phyloP scores from a whole-genome alignment of 768 basidiomycete species.

The Cystobasidium onofrii region DNA sequence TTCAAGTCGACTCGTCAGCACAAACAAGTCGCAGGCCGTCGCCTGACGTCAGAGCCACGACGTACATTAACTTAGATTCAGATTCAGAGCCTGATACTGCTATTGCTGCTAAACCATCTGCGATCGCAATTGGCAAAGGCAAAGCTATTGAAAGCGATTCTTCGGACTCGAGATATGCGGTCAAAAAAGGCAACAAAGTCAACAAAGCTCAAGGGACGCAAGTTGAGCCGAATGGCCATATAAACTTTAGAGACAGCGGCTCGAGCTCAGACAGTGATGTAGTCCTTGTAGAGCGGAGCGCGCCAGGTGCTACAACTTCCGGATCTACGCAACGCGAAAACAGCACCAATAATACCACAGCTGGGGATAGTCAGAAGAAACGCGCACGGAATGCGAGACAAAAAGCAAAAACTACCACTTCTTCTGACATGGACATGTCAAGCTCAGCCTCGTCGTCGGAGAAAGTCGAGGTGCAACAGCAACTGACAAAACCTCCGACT shows the following conservation, averaged over 20 bases:
- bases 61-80: background rate
- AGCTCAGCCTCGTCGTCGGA: background rate
- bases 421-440: conserved; percentile 11
- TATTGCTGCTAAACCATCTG: background rate
- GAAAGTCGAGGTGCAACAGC: background rate
- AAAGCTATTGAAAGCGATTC: background rate
- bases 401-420: background rate
- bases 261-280: background rate
- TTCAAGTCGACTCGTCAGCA: background rate
- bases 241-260: background rate
- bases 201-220: background rate
- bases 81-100: background rate
- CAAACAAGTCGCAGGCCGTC: background rate
- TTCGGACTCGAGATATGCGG: conserved; percentile 18
- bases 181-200: background rate
- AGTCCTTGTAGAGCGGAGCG: background rate
- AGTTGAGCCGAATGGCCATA: background rate
- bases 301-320: too few species aligned
- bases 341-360: background rate
- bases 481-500: background rate
- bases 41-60: background rate
- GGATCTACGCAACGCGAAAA: background rate
- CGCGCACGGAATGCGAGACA: background rate
- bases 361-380: background rate
- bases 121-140: background rate